Conservation (phyloP, 1,139 yeast genomes). For the Candida neerlandica region DNA sequence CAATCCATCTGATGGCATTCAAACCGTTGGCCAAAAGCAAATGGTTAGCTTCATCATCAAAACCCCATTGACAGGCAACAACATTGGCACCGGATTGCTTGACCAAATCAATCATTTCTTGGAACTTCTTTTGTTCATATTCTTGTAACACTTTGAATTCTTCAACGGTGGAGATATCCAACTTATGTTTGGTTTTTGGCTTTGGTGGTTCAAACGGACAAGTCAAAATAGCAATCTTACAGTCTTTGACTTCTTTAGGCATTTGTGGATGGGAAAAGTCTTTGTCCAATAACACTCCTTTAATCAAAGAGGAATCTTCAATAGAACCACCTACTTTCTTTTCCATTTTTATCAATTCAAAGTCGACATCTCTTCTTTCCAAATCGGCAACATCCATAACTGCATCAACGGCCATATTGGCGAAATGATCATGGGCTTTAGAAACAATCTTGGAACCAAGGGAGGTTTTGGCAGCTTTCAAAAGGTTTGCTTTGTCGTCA, state of each 20-base stretch:
- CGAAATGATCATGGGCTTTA: conserved; percentile 89
- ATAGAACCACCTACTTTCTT: conserved; percentile 95
- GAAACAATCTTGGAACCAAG: conserved; percentile 95
- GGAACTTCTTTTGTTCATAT: conserved; percentile 88
- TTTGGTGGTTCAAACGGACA: conserved; percentile 99
- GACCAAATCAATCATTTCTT: conserved; percentile 85
- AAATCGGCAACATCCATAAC: conserved; percentile 91
- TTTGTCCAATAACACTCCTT: conserved; percentile 92
- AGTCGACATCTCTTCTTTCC: conserved; percentile 92
- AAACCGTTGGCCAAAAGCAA: conserved; percentile 81
- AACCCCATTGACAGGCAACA: conserved; percentile 99
- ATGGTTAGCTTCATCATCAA: conserved; percentile 98
- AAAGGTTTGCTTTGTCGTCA: conserved; percentile 58
- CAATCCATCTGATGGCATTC: conserved; percentile 99
- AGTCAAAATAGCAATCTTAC: conserved; percentile 90
- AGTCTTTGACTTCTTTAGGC: conserved; percentile 81
- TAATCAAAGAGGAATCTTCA: conserved; percentile 80
- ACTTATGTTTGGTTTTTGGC: conserved; percentile 97
- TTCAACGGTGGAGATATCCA: conserved; percentile 88
- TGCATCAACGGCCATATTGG: conserved; percentile 96
- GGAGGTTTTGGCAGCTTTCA: conserved; percentile 93
- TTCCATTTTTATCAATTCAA: conserved; percentile 92
- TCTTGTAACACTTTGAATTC: conserved; percentile 89
- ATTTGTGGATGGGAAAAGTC: conserved; percentile 98
- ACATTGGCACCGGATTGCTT: conserved; percentile 93